phyloP scores from a whole-genome alignment of 257 asterid species.

The Solanum pinnatisectum region DNA sequence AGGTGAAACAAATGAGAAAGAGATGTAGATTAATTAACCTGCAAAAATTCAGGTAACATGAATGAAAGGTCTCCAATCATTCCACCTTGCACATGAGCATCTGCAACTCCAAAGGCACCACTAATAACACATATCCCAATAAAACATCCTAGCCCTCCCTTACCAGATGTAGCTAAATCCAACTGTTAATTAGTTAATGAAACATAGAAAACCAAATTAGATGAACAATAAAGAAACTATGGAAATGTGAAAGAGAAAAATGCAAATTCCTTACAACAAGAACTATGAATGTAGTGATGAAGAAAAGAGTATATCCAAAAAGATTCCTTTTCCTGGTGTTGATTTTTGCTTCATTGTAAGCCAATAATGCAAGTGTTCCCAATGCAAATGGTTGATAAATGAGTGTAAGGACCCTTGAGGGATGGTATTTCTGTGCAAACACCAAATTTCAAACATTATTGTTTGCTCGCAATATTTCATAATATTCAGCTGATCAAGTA shows the following conservation, averaged over 20 bases:
- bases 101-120: conserved; percentile 42
- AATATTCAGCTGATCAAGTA: background rate
- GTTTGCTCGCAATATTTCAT: no score
- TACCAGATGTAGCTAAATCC: conserved; percentile 39
- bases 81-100: conserved; percentile 50
- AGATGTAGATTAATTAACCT: conserved; percentile 6
- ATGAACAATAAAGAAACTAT: background rate
- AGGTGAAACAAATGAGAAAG: background rate
- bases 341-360: conserved; percentile 33
- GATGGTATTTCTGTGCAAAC: conserved; percentile 24
- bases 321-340: conserved; percentile 30
- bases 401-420: conserved; percentile 43
- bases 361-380: conserved; percentile 26
- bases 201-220: background rate
- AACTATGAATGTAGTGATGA: conserved; percentile 24
- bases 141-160: conserved; percentile 26
- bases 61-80: conserved; percentile 44
- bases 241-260: background rate
- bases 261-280: conserved; percentile 20
- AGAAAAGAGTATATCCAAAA: conserved; percentile 32
- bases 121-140: conserved; percentile 23
- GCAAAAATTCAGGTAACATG: conserved; percentile 33
- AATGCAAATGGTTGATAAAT: conserved; percentile 47
- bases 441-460: background rate
- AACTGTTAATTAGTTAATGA: background rate